Evolutionary conservation across 106 monocot species (phyloP).

Genomic region (Ottelia alismoides): DNA sequence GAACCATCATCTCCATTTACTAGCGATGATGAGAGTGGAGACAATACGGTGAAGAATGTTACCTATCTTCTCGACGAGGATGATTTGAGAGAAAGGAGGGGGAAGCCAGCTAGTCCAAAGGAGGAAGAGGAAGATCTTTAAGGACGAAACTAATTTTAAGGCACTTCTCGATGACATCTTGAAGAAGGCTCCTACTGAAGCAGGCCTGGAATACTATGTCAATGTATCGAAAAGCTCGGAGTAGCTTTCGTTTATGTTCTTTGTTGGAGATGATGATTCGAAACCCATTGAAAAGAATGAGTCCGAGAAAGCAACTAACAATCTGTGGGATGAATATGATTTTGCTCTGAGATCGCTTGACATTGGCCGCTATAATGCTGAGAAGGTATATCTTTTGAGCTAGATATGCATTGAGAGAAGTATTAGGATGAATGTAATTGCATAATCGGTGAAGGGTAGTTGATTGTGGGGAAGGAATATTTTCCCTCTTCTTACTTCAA

Average conservation of each 20-base stretch:
- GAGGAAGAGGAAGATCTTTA: neutral
- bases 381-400: neutral
- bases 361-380: neutral
- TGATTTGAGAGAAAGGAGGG: neutral
- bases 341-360: neutral
- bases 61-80: neutral
- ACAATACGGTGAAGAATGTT: no score
- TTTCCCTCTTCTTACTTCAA: no score
- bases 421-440: no score
- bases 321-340: constrained; percentile 20
- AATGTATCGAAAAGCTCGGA: neutral
- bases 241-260: constrained; percentile 9
- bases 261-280: constrained; percentile 18
- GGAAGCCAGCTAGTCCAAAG: neutral
- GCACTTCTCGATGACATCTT: constrained; percentile 5
- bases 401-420: neutral
- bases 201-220: neutral
- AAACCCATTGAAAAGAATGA: constrained; percentile 15
- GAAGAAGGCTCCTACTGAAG: neutral
- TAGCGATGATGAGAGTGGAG: neutral
- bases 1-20: neutral
- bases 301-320: constrained; percentile 10
- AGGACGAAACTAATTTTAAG: constrained; percentile 6
- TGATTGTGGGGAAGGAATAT: no score
- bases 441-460: no score